These are phyloP conservation scores for Eucalyptus curtisii DNA, from an alignment of 345 rosid species.

Conservation along the genomic window DNA sequence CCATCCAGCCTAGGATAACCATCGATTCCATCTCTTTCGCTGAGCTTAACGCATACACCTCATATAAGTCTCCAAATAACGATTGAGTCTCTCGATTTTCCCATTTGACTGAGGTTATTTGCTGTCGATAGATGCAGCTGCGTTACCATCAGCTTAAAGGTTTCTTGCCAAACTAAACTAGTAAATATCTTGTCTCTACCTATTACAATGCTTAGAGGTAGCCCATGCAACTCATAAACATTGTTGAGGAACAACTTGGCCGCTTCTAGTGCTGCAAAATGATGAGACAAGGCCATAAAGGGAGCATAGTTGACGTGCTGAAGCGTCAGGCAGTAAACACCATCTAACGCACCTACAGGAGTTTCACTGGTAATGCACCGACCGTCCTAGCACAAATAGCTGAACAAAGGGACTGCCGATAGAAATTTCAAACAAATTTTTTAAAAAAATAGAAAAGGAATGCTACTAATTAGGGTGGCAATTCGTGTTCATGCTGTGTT, in stretches of 20 bases:
- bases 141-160: background rate
- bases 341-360: background rate
- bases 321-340: background rate
- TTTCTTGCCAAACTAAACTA: background rate
- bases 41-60: background rate
- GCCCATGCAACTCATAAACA: background rate
- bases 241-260: background rate
- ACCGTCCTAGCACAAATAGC: background rate
- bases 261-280: background rate
- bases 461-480: background rate
- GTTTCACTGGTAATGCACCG: too few relatives aligned
- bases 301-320: background rate
- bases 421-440: too few relatives aligned
- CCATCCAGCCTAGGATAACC: background rate
- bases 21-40: background rate
- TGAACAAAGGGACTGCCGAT: background rate
- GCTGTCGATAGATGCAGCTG: background rate
- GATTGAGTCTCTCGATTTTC: background rate
- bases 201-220: background rate
- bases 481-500: fast-evolving
- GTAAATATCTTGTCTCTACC: background rate
- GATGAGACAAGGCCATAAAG: background rate
- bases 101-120: background rate
- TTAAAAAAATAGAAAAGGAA: background rate
- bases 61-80: background rate